Percentiles rank a stretch among this genome's conserved stretches.
These are phyloP conservation scores for Rhizoclosmatium globosum DNA, from an alignment of 192 early-diverging fungal species.

Conservation along the genomic window DNA sequence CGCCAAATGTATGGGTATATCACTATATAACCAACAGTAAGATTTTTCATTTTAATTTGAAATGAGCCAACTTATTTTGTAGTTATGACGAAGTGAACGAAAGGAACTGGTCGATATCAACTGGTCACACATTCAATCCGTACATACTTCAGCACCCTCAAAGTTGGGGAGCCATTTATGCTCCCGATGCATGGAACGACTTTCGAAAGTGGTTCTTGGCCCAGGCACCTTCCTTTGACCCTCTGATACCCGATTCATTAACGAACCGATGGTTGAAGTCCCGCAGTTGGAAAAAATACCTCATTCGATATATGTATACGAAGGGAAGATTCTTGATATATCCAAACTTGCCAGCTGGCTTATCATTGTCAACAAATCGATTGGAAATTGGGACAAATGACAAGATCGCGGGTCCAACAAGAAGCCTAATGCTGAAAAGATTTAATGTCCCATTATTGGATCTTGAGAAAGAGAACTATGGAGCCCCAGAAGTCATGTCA, in stretches of 20 bases:
- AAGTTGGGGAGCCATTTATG: constrained; percentile 41
- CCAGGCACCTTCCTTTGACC: constrained; percentile 18
- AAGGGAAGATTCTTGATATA: constrained; percentile 36
- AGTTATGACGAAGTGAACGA: constrained; percentile 41
- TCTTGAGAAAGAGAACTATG: constrained; percentile 6
- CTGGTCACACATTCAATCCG: constrained; percentile 4
- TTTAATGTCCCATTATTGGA: constrained; percentile 38
- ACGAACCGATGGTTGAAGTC: constrained; percentile 37
- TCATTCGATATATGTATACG: constrained; percentile 37
- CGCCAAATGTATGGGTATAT: constrained; percentile 36
- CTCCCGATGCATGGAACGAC: constrained; percentile 35
- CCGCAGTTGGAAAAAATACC: constrained; percentile 39
- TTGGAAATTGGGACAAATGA: constrained; percentile 40
- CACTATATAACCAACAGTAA: constrained; percentile 34
- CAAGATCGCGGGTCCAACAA: constrained; percentile 7
- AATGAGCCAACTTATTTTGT: not conserved
- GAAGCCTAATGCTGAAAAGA: constrained; percentile 17
- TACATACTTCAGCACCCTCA: constrained; percentile 41
- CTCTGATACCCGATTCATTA: constrained; percentile 30
- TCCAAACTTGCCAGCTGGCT: constrained; percentile 33
- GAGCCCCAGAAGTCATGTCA: not conserved
- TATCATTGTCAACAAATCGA: constrained; percentile 38
- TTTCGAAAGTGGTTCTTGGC: constrained; percentile 36
- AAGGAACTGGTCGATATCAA: constrained; percentile 11
- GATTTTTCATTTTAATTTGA: not conserved